Conservation (phyloP, 2,329 filamentous ascomycete species). For the Penicillium sp. region DNA sequence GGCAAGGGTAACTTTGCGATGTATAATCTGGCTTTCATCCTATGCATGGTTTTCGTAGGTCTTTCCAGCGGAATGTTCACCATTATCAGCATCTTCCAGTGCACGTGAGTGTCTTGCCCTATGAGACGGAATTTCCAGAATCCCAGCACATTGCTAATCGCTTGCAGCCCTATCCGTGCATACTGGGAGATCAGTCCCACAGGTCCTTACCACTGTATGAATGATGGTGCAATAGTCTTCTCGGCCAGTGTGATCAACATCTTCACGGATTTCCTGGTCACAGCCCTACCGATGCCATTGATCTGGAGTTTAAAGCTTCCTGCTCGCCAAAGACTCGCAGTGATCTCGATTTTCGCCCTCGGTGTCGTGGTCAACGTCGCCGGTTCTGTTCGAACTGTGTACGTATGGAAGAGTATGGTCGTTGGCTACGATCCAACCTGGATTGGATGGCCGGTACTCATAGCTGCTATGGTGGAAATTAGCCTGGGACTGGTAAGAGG, state of each 20-base stretch:
- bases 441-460: constrained; percentile 34
- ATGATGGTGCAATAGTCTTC: constrained; percentile 31
- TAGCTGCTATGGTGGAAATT: constrained; percentile 35
- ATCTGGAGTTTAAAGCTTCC: constrained; percentile 41
- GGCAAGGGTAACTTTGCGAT: constrained; percentile 28
- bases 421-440: constrained; percentile 35
- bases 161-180: constrained; percentile 31
- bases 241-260: constrained; percentile 39
- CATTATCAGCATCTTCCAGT: constrained; percentile 39
- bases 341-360: constrained; percentile 40
- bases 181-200: constrained; percentile 31
- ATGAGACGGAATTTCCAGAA: background rate
- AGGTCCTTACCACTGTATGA: constrained; percentile 29
- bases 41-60: constrained; percentile 32
- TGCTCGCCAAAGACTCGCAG: constrained; percentile 34
- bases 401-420: constrained; percentile 34
- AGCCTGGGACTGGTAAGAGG: constrained; percentile 35
- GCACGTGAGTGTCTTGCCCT: constrained; percentile 33
- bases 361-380: constrained; percentile 38
- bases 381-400: constrained; percentile 34
- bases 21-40: constrained; percentile 27
- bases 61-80: constrained; percentile 32
- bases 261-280: constrained; percentile 37
- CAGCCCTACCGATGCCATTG: constrained; percentile 39
- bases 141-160: constrained; percentile 5